Percentiles rank a stretch among this genome's conserved stretches.
These are phyloP conservation scores for Amanita thiersii DNA, from an alignment of 768 basidiomycete species.

Conservation along the genomic window DNA sequence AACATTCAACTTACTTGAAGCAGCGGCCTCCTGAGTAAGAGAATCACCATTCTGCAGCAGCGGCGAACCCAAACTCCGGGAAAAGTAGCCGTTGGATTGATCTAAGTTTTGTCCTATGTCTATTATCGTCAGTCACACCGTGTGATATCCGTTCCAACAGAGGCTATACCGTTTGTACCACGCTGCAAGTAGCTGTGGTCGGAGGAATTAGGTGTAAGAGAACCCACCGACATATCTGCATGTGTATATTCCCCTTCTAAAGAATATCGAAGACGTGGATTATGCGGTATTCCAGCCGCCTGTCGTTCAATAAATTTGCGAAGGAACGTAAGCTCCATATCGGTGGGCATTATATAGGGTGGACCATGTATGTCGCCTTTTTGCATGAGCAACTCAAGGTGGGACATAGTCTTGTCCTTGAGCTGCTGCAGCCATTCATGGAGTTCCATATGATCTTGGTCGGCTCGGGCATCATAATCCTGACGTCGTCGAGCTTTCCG, in stretches of 20 bases:
- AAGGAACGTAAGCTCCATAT: constrained; percentile 69
- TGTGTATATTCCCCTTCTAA: constrained; percentile 27
- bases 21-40: constrained; percentile 47
- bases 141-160: not conserved
- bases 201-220: constrained; percentile 41
- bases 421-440: constrained; percentile 85
- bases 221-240: constrained; percentile 37
- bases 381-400: constrained; percentile 80
- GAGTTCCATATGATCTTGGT: constrained; percentile 85
- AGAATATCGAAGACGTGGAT: constrained; percentile 67
- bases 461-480: constrained; percentile 77
- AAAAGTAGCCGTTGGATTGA: constrained; percentile 26
- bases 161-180: constrained; percentile 20
- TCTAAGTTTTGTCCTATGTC: constrained; percentile 29
- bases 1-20: constrained; percentile 41
- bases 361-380: constrained; percentile 83
- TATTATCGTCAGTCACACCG: not conserved
- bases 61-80: constrained; percentile 44
- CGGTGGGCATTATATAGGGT: constrained; percentile 74
- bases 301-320: constrained; percentile 80
- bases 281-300: constrained; percentile 66
- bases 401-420: constrained; percentile 86
- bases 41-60: constrained; percentile 42
- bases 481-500: constrained; percentile 74
- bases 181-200: constrained; percentile 30